phyloP scores from a whole-genome alignment of 2,329 filamentous ascomycete genomes.

The Claviceps capensis region DNA sequence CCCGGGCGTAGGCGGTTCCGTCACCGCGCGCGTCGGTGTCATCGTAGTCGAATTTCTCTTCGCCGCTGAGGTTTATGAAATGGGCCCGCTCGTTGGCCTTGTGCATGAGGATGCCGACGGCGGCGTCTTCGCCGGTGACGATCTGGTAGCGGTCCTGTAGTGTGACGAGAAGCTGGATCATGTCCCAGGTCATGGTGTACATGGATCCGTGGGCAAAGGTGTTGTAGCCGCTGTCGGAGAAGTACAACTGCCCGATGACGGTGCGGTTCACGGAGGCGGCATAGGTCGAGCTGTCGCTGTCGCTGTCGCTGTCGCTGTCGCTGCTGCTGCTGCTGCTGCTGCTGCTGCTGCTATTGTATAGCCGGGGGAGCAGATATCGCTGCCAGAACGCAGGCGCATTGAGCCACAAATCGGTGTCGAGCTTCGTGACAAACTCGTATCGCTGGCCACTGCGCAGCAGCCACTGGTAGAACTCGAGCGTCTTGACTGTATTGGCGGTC shows the following conservation, averaged over 20 bases:
- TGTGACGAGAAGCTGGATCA: conserved; percentile 14
- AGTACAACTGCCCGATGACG: conserved; percentile 17
- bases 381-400: conserved; percentile 20
- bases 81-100: conserved; percentile 12
- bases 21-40: conserved; percentile 14
- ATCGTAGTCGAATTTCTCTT: conserved; percentile 19
- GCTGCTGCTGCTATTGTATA: conserved; percentile 4
- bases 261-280: conserved; percentile 12
- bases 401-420: conserved; percentile 20
- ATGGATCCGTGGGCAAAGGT: conserved; percentile 19
- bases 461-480: conserved; percentile 20
- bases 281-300: neutral
- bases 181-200: conserved; percentile 21
- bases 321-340: no score
- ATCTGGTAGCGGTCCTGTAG: conserved; percentile 15
- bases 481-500: conserved; percentile 21
- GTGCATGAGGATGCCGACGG: conserved; percentile 16
- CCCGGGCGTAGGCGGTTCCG: conserved; percentile 16
- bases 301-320: no score
- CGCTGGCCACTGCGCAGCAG: conserved; percentile 10
- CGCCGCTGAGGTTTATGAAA: conserved; percentile 16
- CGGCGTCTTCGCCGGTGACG: conserved; percentile 18
- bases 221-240: conserved; percentile 11
- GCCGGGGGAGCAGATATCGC: conserved; percentile 12
- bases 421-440: conserved; percentile 20